Evolutionary conservation across 495 filamentous ascomycete genomes (phyloP), one percentile per base, ranked within the genome.

Genomic region (Friedmanniomyces endolithicus): DNA sequence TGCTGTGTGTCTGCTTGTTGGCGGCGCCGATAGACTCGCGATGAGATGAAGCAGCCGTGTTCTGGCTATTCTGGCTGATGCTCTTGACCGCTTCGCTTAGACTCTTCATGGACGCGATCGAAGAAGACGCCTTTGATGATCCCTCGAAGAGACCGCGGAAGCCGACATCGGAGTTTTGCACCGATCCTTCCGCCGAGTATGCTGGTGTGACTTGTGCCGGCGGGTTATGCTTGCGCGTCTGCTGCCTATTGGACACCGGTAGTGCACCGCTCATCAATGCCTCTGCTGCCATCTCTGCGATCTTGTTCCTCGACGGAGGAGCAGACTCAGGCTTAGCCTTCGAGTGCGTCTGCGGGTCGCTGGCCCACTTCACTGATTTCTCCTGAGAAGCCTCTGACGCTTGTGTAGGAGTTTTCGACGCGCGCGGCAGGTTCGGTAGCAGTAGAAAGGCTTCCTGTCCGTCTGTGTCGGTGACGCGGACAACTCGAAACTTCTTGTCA

Each of bases 371-470:
- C 6, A 41, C 37, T 14, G 37, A 3, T 6, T 19, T 16, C 37
- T 19, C 37, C 17, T 4, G 14, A 14, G 16, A 2, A n/a, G 37
- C 37, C 3, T 16, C 37, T 23, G 44, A n/a, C 17, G 17, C 44
- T 6, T 47, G 6, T 22, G 44, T 25, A 2, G 44, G 44, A 25
- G 23, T 19, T 22, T 3, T 47, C 8, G 47, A 25, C 24, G 34
- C 34, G 25, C 19, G 11, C 11, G 39, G 19, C 29, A 49, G 11
- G 14, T 16, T 41, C 14, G 57, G 51, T 7, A 59, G 37, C 24
- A 31, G 22, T 23, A 59, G 33, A 44, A 59, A 46, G 20, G 39
- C 47, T 45, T 59, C 57, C 11, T 31, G n/a, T 20, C 57, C 57
- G 25, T 55, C 34, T 39, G 55, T 59, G 37, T 35, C 24, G 11